Percentiles rank a stretch among this genome's conserved stretches.
Evolutionary conservation across 192 early-diverging fungal genomes (phyloP).

Genomic region (Thamnidium elegans): DNA sequence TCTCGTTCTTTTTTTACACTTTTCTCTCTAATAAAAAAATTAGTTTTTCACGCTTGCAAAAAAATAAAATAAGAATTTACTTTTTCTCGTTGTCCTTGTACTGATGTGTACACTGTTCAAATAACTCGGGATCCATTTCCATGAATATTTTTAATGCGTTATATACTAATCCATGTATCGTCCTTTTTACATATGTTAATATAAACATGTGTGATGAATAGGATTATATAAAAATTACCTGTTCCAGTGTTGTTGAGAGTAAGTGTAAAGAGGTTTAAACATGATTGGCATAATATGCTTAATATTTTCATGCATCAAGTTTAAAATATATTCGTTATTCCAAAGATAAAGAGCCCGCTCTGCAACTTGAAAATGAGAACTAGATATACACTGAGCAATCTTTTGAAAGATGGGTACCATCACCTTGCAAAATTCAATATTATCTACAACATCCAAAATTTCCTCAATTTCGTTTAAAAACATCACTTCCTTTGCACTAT

Average conservation of each 20-base stretch:
- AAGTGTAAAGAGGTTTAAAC: conserved; percentile 89
- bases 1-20: no score
- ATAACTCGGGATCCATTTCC: conserved; percentile 92
- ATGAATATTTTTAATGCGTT: conserved; percentile 97
- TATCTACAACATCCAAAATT: conserved; percentile 94
- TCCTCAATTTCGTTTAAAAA: conserved; percentile 98
- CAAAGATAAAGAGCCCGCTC: conserved; percentile 97
- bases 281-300: conserved; percentile 90
- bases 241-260: conserved; percentile 98
- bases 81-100: conserved; percentile 87
- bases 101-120: conserved; percentile 93
- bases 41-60: no score
- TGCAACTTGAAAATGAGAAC: conserved; percentile 97
- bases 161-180: conserved; percentile 95
- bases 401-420: conserved; percentile 91
- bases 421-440: conserved; percentile 85
- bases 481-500: conserved; percentile 99
- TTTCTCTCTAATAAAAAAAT: no score
- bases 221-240: conserved; percentile 55
- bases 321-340: conserved; percentile 99
- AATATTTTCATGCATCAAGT: conserved; percentile 92
- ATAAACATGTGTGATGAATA: not conserved
- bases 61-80: no score
- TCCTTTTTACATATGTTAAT: conserved; percentile 44
- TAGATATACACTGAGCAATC: conserved; percentile 90